Conservation (phyloP, 2,329 filamentous ascomycete genomes). For the Sporothrix euskadiensis region DNA sequence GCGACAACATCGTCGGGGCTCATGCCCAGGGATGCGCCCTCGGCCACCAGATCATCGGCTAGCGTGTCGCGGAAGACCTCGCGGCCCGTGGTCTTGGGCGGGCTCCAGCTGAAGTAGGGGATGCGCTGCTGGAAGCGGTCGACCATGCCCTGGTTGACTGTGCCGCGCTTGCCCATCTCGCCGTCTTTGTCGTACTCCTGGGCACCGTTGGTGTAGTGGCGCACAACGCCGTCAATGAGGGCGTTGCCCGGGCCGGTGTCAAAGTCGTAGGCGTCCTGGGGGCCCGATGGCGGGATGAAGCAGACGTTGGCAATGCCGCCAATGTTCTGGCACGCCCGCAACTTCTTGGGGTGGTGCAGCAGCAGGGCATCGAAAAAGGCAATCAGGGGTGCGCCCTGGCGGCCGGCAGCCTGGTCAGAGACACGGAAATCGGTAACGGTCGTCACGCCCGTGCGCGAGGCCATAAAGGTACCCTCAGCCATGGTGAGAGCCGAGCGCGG, state of each 20-base stretch:
- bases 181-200: slow-evolving; percentile 55
- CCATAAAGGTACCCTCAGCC: slow-evolving; percentile 59
- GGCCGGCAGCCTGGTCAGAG: slow-evolving; percentile 56
- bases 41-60: slow-evolving; percentile 53
- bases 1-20: slow-evolving; percentile 56
- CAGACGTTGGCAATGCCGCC: slow-evolving; percentile 62
- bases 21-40: slow-evolving; percentile 48
- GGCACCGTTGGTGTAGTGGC: slow-evolving; percentile 54
- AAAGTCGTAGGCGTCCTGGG: slow-evolving; percentile 50
- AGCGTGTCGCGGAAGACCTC: slow-evolving; percentile 64
- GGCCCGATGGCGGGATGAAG: slow-evolving; percentile 55
- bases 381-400: slow-evolving; percentile 57
- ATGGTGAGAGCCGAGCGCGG: slow-evolving; percentile 54
- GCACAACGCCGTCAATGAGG: slow-evolving; percentile 58
- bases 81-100: slow-evolving; percentile 59
- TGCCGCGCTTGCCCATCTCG: slow-evolving; percentile 51
- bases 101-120: slow-evolving; percentile 53
- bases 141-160: slow-evolving; percentile 53
- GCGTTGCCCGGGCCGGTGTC: slow-evolving; percentile 59
- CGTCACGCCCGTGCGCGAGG: slow-evolving; percentile 57
- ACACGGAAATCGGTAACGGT: slow-evolving; percentile 60
- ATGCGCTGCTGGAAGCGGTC: slow-evolving; percentile 50
- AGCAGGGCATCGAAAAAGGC: slow-evolving; percentile 59
- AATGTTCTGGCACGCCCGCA: slow-evolving; percentile 62
- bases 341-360: slow-evolving; percentile 57